These are phyloP conservation scores for Yamadazyma sp. DNA, from an alignment of 805 yeast genomes.

Conservation along the genomic window DNA sequence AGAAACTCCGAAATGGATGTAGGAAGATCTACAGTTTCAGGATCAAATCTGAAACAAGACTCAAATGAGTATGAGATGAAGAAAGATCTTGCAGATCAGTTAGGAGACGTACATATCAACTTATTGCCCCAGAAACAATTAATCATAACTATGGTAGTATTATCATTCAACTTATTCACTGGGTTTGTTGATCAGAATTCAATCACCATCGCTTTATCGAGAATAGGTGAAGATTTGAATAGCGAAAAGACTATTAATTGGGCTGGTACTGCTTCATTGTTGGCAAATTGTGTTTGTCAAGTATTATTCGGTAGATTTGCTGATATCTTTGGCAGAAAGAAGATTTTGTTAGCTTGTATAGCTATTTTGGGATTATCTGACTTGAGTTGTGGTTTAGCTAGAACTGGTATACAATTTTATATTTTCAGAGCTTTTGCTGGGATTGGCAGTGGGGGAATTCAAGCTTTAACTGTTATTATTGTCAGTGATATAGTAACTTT, in stretches of 20 bases:
- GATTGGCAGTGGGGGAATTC: slow-evolving; percentile 58
- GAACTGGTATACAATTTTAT: slow-evolving; percentile 43
- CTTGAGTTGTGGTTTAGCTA: slow-evolving; percentile 42
- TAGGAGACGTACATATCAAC: slow-evolving; percentile 25
- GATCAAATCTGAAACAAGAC: no score
- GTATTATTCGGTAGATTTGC: slow-evolving; percentile 70
- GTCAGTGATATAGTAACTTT: slow-evolving; percentile 56
- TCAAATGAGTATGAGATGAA: no score
- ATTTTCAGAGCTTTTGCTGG: slow-evolving; percentile 56
- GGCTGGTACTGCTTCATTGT: slow-evolving; percentile 70
- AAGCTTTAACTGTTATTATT: slow-evolving; percentile 48
- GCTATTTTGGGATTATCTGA: slow-evolving; percentile 44
- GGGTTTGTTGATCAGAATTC: slow-evolving; percentile 45
- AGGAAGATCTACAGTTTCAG: no score
- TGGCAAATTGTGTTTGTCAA: slow-evolving; percentile 71
- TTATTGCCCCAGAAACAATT: slow-evolving; percentile 31
- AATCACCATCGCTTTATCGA: slow-evolving; percentile 42
- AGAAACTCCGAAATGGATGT: no score
- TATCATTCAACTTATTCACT: slow-evolving; percentile 34
- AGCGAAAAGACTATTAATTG: slow-evolving; percentile 51
- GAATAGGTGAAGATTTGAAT: slow-evolving; percentile 41
- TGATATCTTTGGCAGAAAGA: slow-evolving; percentile 59
- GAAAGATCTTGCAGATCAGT: slow-evolving; percentile 24
- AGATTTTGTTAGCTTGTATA: slow-evolving; percentile 42
- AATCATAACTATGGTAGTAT: slow-evolving; percentile 28